phyloP scores from a whole-genome alignment of 352 stramenopile genomes.

The Lagenidium giganteum region DNA sequence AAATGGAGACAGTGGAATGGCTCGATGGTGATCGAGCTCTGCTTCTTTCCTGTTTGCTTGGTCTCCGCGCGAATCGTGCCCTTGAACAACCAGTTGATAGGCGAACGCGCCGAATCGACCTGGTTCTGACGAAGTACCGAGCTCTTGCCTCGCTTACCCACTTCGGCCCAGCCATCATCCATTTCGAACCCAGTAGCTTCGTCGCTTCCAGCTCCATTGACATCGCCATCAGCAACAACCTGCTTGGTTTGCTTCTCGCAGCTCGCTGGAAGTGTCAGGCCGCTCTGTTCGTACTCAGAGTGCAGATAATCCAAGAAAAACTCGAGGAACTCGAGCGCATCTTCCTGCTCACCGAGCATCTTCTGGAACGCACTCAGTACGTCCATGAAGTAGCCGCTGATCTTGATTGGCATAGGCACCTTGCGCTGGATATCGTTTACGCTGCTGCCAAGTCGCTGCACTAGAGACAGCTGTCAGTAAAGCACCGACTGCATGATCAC shows the following conservation, averaged over 20 bases:
- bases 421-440: slow-evolving; percentile 39
- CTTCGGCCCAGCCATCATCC: slow-evolving; percentile 75
- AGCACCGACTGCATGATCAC: slow-evolving; percentile 83
- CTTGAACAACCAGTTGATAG: slow-evolving; percentile 86
- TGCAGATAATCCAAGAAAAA: slow-evolving; percentile 84
- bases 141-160: slow-evolving; percentile 73
- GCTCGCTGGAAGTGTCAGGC: slow-evolving; percentile 38
- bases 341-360: slow-evolving; percentile 75
- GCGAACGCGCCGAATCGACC: slow-evolving; percentile 54
- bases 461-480: slow-evolving; percentile 58
- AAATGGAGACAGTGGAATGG: slow-evolving; percentile 84
- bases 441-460: slow-evolving; percentile 12
- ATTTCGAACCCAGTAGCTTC: slow-evolving; percentile 21
- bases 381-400: slow-evolving; percentile 80
- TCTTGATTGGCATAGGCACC: slow-evolving; percentile 60
- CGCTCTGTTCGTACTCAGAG: slow-evolving; percentile 75
- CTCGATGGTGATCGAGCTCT: slow-evolving; percentile 81
- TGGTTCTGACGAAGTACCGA: slow-evolving; percentile 70
- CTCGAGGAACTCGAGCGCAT: slow-evolving; percentile 83
- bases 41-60: slow-evolving; percentile 63
- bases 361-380: slow-evolving; percentile 80
- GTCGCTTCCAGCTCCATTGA: background rate
- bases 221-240: background rate
- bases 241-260: slow-evolving; percentile 67
- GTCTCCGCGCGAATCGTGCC: slow-evolving; percentile 72